Evolutionary conservation across 139 green algal genomes (phyloP), one percentile per base, ranked within the genome.

Genomic region (Ulvella scutata): DNA sequence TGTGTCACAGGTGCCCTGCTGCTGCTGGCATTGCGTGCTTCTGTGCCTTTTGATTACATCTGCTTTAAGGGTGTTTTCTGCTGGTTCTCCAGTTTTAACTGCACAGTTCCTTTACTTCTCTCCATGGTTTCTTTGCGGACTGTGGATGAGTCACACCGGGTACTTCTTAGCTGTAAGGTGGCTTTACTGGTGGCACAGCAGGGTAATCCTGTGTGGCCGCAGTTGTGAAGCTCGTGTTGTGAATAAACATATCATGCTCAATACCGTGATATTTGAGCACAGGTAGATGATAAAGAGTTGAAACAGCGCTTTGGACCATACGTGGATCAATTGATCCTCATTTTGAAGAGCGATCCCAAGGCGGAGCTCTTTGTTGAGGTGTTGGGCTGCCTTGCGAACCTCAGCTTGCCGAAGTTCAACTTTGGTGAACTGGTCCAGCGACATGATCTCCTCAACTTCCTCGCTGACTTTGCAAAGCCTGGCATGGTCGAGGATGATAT

Each of bases 331-430:
- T 73, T 94, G 38, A 82, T 91, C 36, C 67, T 73, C 35, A 73
- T 93, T 31, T 59, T 93, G 26, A 81, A 86, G 83, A 29, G 81
- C 36, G 79, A 86, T 44, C 84, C 88, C 62, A 87, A 79, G 1
- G 80, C 86, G 0, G 84, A 91, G 78, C 77, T 91, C 10, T 90
- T 90, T 73, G 78, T 90, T 17, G 90, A 92, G 78, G 84, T 92
- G 37, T 77, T 95, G 62, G 91, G 90, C 60, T 86, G 82, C 31
- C 77, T 96, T 28, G 88, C 88, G 61, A 91, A 91, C 76, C 78
- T 96, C 31, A 84, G 84, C 77, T 85, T 92, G 43, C 83, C 86
- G 2, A 85, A 87, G 76, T 87, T 89, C 74, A 84, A 90, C 80
- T 92, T 90, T 72, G 73, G 79, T 34, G 36, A 77, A 0, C 61